A percentile compares a stretch with the other conserved stretches of the same genome.
These are phyloP conservation scores for Gleditsia sinensis DNA, from an alignment of 306 rosid genomes.

Conservation along the genomic window DNA sequence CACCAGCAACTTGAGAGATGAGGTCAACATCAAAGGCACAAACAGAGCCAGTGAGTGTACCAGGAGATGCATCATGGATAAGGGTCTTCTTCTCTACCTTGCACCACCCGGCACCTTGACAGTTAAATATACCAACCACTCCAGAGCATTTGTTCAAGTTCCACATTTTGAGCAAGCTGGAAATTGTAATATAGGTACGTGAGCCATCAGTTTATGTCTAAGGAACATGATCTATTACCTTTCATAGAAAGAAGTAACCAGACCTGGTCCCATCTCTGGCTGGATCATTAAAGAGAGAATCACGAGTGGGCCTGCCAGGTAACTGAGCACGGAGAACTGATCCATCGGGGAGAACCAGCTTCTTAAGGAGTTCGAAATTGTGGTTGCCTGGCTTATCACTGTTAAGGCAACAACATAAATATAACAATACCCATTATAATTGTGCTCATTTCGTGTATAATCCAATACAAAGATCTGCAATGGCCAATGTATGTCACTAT, in stretches of 20 bases:
- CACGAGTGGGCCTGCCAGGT: constrained; percentile 94
- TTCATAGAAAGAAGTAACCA: background rate
- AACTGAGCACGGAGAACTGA: constrained; percentile 89
- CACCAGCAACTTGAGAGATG: constrained; percentile 64
- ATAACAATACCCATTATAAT: background rate
- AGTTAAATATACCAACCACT: constrained; percentile 90
- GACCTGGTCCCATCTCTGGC: constrained; percentile 92
- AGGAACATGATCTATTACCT: background rate
- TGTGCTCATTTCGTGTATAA: background rate
- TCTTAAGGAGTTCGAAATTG: constrained; percentile 87
- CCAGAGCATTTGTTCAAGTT: constrained; percentile 90
- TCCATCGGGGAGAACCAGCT: constrained; percentile 93
- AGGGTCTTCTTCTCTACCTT: constrained; percentile 74
- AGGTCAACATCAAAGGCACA: constrained; percentile 70
- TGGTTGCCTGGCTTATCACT: constrained; percentile 97
- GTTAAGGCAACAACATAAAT: background rate
- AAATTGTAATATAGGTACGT: constrained; percentile 27
- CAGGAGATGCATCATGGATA: constrained; percentile 75
- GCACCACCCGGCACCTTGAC: constrained; percentile 99
- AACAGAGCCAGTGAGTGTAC: constrained; percentile 69
- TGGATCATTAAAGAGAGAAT: constrained; percentile 84
- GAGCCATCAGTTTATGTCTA: constrained; percentile 3
- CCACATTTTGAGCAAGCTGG: constrained; percentile 96
- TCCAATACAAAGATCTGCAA: background rate
- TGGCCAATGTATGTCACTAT: background rate